phyloP scores from a whole-genome alignment of 2,329 filamentous ascomycete species.

The Colletotrichum eremochloae region DNA sequence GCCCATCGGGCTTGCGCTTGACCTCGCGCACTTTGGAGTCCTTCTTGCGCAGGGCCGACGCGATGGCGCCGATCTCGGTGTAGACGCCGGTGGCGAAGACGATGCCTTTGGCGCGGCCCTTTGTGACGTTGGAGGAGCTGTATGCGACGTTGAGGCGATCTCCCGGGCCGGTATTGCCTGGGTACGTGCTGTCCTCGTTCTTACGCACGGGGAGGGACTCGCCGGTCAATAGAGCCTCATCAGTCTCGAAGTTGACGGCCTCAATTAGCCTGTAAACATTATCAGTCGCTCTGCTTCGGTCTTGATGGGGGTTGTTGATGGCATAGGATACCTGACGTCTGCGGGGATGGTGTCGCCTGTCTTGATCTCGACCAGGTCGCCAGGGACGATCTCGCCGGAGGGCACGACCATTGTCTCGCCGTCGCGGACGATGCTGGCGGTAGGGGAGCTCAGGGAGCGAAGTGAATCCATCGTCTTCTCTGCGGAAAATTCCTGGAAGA shows the following conservation, averaged over 20 bases:
- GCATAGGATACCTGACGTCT: conserved; percentile 51
- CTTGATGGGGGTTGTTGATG: background rate
- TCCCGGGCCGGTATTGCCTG: conserved; percentile 67
- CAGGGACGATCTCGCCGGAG: conserved; percentile 67
- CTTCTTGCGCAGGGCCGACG: conserved; percentile 60
- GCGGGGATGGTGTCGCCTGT: conserved; percentile 60
- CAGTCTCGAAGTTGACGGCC: conserved; percentile 61
- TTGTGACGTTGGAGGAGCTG: conserved; percentile 73
- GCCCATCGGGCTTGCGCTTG: conserved; percentile 65
- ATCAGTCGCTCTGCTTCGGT: conserved; percentile 17
- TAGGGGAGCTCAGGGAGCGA: conserved; percentile 63
- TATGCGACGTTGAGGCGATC: conserved; percentile 75
- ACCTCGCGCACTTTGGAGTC: conserved; percentile 65
- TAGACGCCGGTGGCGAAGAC: conserved; percentile 72
- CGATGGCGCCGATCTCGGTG: conserved; percentile 76
- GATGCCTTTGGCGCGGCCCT: conserved; percentile 71
- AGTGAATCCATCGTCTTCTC: conserved; percentile 69
- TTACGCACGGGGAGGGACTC: conserved; percentile 73
- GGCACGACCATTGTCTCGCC: conserved; percentile 64
- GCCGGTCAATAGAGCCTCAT: conserved; percentile 74
- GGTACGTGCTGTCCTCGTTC: conserved; percentile 62
- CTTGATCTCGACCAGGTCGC: conserved; percentile 70
- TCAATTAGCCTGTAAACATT: conserved; percentile 56
- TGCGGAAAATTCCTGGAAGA: conserved; percentile 68
- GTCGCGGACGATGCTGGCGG: conserved; percentile 63